Conservation (phyloP, 1,284 basidiomycete genomes). For the Coniferiporia weirii region DNA sequence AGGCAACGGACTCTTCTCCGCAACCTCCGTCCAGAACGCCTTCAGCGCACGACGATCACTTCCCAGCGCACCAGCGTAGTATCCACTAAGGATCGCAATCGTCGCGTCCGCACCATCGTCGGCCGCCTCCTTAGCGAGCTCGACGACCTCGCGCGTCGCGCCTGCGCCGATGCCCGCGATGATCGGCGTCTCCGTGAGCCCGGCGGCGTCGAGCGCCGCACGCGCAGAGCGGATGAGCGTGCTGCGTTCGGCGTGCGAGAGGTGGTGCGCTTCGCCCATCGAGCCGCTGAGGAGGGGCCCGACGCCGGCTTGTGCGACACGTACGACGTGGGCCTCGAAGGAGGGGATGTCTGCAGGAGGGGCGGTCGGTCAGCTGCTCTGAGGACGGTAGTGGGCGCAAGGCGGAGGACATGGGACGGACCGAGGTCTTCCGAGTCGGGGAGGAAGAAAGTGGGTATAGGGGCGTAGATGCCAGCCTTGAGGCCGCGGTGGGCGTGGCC, state of each 20-base stretch:
- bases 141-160: constrained; percentile 77
- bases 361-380: background rate
- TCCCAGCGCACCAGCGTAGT: constrained; percentile 74
- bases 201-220: constrained; percentile 63
- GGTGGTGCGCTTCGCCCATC: constrained; percentile 81
- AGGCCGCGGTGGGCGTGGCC: constrained; percentile 42
- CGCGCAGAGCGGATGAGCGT: constrained; percentile 68
- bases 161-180: constrained; percentile 81
- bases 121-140: constrained; percentile 69
- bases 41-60: constrained; percentile 64
- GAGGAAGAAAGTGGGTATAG: constrained; percentile 83
- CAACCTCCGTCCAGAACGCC: constrained; percentile 73
- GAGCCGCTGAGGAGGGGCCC: constrained; percentile 75
- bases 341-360: constrained; percentile 55
- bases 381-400: too few species aligned
- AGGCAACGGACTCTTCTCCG: constrained; percentile 76
- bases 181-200: constrained; percentile 57
- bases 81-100: constrained; percentile 83
- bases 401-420: constrained; percentile 33
- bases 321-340: constrained; percentile 71
- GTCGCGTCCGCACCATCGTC: constrained; percentile 78
- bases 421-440: constrained; percentile 76
- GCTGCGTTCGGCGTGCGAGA: constrained; percentile 69
- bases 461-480: constrained; percentile 76
- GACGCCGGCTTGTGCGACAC: constrained; percentile 68